Base-by-base conservation (phyloP, 345 rosid species). In the Syzygium oleosum region DNA sequence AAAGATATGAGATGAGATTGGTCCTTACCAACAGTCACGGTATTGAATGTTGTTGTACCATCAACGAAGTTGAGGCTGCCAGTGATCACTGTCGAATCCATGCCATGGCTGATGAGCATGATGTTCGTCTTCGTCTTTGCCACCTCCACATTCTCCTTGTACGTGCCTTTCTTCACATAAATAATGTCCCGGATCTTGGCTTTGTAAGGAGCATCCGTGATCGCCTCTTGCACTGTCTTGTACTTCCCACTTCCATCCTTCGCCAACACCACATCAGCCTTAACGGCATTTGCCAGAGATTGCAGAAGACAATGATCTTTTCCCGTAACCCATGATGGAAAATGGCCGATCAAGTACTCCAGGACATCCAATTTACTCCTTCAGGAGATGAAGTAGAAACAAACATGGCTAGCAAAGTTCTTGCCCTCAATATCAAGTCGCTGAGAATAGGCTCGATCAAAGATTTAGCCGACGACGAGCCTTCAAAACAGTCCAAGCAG, bases 101-200 rank as follows among this genome's bases (percentile, higher is more conserved):
- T 93, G 58, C 98, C 98, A 65, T 96, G 98, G 1, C 99, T 98
- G 8, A 93, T 93, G 46, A 95, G 91, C 98, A 95, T 96, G 86
- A 97, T 51, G 80, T 96, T 96, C 87, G 88, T 92, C 85, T 97
- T 97, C 55, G 88, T 93, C 91, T 93, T 94, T 17, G 94, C 95
- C 23, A 96, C 94, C 84, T 94, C 98, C 46, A 95, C 93, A 85
- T 92, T 94, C 85, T 95, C 95, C 85, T 95, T 89, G 84, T 97
- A 97, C 88, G 89, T 91, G 8, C 98, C 99, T 85, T 95, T 94
- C 94, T 90, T 97, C 88, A 96, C 97, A 84, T 95, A 87, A 85
- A 97, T 96, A 38, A 96, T 91, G 54, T 92, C 93, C 87, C 98
- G 90, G 85, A 87, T 90, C 2, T 87, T 89, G 87, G 94, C 94